Evolutionary conservation across 768 basidiomycete species (phyloP), one percentile per base, ranked within the genome.

Genomic region (Tricholomella constricta): DNA sequence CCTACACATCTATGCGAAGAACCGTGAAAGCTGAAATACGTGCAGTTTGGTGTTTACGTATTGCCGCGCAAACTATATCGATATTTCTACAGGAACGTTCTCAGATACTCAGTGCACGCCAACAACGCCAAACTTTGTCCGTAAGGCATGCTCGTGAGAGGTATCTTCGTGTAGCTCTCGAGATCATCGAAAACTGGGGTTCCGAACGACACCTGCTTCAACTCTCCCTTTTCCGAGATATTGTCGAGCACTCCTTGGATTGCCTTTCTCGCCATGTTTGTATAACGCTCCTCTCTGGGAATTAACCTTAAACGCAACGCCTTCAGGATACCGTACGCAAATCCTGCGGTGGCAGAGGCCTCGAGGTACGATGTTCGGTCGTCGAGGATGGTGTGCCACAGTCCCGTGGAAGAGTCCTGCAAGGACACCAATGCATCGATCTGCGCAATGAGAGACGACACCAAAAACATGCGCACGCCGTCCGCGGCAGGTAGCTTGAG

Each of bases 141-240:
- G 58, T 82, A 82, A 11, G 80, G 80, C 80, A 82, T 82, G 45
- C 77, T 75, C 20, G 81, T 83, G 60, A 80, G 67, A n/a, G 76
- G 72, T 38, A 82, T 73, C 40, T 72, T 67, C 59, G 75, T 78
- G 63, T 81, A 82, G 49, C 71, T 75, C 44, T 81, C 75, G 25
- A 76, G 58, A 50, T 76, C 63, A 42, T 72, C 63, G 44, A 81
- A 81, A 35, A 82, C 79, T 3, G 76, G 80, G 6, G 80, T 82
- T 23, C 81, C 81, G 56, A 81, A 82, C 6, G 78, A 80, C 44
- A 77, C 75, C 45, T 76, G 68, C 60, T 65, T 60, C 61, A 81
- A 66, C 62, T 81, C 78, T 25, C 80, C 80, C 29, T 68, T 64
- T 5, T 72, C 67, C 34, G 75, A 72, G 47, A 82, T 78, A 46